Conservation (phyloP, 495 filamentous ascomycete genomes). For the Aspergillus conjunctus region DNA sequence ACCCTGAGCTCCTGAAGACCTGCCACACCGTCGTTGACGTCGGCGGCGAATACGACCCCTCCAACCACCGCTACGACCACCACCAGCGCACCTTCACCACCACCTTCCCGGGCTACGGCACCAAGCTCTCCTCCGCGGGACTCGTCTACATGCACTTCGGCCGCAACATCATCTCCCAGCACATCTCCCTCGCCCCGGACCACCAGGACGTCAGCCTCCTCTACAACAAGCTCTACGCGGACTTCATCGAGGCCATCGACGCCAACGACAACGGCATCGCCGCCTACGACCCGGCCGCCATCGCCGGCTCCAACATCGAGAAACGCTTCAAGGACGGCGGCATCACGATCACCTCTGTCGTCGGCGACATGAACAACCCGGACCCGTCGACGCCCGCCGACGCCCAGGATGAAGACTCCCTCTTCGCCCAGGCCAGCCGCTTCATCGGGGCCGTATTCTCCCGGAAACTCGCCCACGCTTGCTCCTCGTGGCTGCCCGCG, state of each 20-base stretch:
- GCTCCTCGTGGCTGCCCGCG: conserved; percentile 77
- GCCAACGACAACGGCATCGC: conserved; percentile 96
- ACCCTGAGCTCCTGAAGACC: conserved; percentile 71
- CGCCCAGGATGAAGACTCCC: conserved; percentile 78
- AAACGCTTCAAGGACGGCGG: conserved; percentile 80
- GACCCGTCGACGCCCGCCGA: conserved; percentile 38
- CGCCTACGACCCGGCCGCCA: conserved; percentile 66
- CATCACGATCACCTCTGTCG: conserved; percentile 79
- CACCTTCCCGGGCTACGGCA: conserved; percentile 72
- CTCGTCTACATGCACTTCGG: conserved; percentile 97
- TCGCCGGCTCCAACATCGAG: conserved; percentile 65
- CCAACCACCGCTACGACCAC: conserved; percentile 84
- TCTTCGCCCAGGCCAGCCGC: conserved; percentile 71
- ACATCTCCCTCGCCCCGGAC: conserved; percentile 61
- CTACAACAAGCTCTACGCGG: conserved; percentile 86
- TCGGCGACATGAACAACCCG: conserved; percentile 76
- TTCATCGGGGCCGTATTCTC: conserved; percentile 87
- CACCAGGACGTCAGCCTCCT: conserved; percentile 69
- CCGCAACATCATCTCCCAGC: conserved; percentile 71
- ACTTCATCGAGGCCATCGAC: conserved; percentile 94
- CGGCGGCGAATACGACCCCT: conserved; percentile 81
- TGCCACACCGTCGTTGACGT: conserved; percentile 98
- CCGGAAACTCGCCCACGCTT: conserved; percentile 65
- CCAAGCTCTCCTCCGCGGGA: conserved; percentile 90
- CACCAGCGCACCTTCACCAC: conserved; percentile 90